Evolutionary conservation across 306 rosid species (phyloP).

Genomic region (Sicyos edulis): DNA sequence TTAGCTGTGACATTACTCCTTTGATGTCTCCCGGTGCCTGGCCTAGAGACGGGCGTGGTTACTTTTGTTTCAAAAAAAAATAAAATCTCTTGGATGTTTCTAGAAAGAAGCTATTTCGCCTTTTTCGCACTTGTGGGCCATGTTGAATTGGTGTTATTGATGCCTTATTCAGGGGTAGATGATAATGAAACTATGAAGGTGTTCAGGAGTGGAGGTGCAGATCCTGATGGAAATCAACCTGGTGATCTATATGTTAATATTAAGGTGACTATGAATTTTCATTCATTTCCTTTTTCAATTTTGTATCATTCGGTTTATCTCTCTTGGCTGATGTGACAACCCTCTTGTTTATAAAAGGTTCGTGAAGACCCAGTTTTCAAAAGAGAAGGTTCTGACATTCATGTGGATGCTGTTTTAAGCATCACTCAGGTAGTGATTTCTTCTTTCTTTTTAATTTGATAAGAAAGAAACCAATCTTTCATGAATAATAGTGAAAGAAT

Average conservation of each 20-base stretch:
- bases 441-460: not conserved
- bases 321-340: not conserved
- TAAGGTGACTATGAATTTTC: slow-evolving; percentile 35
- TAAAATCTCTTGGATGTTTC: not conserved
- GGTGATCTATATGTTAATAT: slow-evolving; percentile 77
- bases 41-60: too few species aligned
- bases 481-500: not conserved
- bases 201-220: slow-evolving; percentile 71
- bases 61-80: too few species aligned
- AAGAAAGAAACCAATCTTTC: not conserved
- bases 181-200: slow-evolving; percentile 57
- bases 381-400: slow-evolving; percentile 83
- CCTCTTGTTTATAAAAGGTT: slow-evolving; percentile 35
- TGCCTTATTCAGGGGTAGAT: slow-evolving; percentile 58
- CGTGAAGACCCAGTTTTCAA: slow-evolving; percentile 85
- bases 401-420: slow-evolving; percentile 73
- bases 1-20: too few species aligned
- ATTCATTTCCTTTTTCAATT: slow-evolving; percentile 12
- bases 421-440: slow-evolving; percentile 57
- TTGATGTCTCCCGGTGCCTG: too few species aligned
- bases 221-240: slow-evolving; percentile 80
- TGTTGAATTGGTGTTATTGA: slow-evolving; percentile 21
- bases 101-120: not conserved
- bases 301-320: not conserved
- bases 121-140: not conserved